A percentile compares a stretch with the other conserved stretches of the same genome.
phyloP scores from a whole-genome alignment of 805 yeast species.

The Nakazawaea populi region DNA sequence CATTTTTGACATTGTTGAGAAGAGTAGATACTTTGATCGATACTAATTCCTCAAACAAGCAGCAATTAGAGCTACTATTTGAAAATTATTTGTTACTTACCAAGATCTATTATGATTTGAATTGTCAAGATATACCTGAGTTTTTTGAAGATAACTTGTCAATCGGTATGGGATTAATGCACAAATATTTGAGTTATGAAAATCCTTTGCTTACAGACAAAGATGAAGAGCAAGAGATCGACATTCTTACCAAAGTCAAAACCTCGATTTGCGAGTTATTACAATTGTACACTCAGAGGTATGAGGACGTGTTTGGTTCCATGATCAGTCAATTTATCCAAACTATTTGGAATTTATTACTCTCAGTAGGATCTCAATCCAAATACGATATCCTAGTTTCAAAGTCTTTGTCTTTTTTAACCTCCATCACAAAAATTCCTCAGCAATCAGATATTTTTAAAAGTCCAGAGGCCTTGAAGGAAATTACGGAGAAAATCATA shows the following conservation, averaged over 20 bases:
- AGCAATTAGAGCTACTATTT: conserved; percentile 49
- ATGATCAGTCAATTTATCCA: conserved; percentile 74
- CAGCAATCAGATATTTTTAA: conserved; percentile 62
- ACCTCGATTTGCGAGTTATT: conserved; percentile 81
- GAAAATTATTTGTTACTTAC: conserved; percentile 66
- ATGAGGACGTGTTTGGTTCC: conserved; percentile 86
- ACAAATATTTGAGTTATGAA: conserved; percentile 66
- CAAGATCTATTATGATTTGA: conserved; percentile 86
- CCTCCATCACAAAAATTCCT: conserved; percentile 71
- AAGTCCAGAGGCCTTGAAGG: conserved; percentile 55
- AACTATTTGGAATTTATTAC: conserved; percentile 73
- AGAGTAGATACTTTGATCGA: conserved; percentile 64
- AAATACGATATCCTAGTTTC: conserved; percentile 84
- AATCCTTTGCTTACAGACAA: conserved; percentile 50
- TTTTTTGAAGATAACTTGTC: conserved; percentile 89
- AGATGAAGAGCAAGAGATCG: conserved; percentile 63
- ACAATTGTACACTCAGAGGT: conserved; percentile 81
- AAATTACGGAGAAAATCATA: conserved; percentile 75
- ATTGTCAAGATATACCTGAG: conserved; percentile 97
- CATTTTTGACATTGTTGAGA: conserved; percentile 67
- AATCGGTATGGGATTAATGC: conserved; percentile 72
- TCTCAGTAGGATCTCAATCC: conserved; percentile 57
- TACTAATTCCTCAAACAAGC: conserved; percentile 36
- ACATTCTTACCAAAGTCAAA: conserved; percentile 64
- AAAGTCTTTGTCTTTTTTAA: conserved; percentile 72